A percentile compares a stretch with the other conserved stretches of the same genome.
phyloP scores from a whole-genome alignment of 1,139 yeast genomes.

The Geotrichum europaeum region DNA sequence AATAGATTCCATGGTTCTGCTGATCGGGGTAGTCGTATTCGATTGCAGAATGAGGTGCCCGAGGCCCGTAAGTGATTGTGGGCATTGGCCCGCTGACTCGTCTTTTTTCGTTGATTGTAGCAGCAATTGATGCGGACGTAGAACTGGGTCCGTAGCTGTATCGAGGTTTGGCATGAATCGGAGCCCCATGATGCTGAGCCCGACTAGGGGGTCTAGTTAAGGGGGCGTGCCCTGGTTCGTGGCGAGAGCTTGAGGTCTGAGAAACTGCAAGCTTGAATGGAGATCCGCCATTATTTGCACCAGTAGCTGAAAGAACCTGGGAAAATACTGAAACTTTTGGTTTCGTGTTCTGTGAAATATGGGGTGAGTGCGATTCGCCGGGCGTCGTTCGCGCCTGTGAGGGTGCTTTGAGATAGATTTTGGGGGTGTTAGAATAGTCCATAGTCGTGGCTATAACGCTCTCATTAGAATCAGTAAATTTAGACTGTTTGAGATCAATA shows the following conservation, averaged over 20 bases:
- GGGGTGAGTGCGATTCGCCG: constrained; percentile 3
- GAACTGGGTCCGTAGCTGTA: constrained; percentile 11
- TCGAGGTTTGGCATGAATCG: background rate
- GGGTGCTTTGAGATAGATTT: constrained; percentile 13
- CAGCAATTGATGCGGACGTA: constrained; percentile 11
- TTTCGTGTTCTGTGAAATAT: background rate
- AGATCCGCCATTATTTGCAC: background rate
- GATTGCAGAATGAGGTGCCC: constrained; percentile 6
- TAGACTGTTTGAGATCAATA: background rate
- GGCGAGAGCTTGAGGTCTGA: background rate
- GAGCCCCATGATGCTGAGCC: constrained; percentile 2
- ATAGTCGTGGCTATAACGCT: background rate
- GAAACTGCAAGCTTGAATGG: background rate
- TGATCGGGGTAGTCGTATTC: constrained; percentile 6
- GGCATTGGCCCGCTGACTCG: constrained; percentile 1
- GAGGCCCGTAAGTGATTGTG: constrained; percentile 4
- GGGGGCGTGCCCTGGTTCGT: constrained; percentile 3
- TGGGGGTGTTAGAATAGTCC: constrained; percentile 10
- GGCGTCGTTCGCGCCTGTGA: constrained; percentile 1
- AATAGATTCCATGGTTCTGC: background rate
- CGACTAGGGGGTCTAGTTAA: constrained; percentile 5
- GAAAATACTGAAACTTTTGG: constrained; percentile 14
- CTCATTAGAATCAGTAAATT: background rate
- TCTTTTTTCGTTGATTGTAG: background rate
- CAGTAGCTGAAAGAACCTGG: constrained; percentile 12